Percentiles rank a stretch among this genome's conserved stretches.
phyloP scores from a whole-genome alignment of 306 rosid species.

The Cyamopsis tetragonoloba region DNA sequence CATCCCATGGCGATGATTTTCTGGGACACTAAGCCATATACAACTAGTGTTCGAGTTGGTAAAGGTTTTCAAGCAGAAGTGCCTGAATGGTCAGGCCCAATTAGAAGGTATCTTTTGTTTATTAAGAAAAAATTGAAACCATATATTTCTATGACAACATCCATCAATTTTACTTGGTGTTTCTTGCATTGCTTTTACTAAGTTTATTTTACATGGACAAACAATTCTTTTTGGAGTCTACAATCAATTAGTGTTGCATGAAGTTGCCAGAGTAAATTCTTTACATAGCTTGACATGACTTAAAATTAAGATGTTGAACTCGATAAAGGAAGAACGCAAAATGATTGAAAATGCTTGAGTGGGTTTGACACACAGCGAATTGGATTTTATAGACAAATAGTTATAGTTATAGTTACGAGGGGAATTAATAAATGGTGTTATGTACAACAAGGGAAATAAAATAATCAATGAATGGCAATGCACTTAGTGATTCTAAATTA shows the following conservation, averaged over 20 bases:
- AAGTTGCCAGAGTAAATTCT: slow-evolving; percentile 10
- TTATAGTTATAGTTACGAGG: too few relatives aligned
- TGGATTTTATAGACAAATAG: too few relatives aligned
- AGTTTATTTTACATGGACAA: neutral
- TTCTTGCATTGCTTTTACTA: neutral
- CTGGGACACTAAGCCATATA: slow-evolving; percentile 50
- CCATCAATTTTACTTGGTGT: slow-evolving; percentile 2
- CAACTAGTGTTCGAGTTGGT: slow-evolving; percentile 70
- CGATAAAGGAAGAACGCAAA: too few relatives aligned
- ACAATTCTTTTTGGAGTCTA: neutral
- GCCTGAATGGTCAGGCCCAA: slow-evolving; percentile 73
- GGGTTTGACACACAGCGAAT: too few relatives aligned
- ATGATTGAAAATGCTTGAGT: too few relatives aligned
- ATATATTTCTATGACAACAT: neutral
- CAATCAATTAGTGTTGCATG: neutral
- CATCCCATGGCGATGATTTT: slow-evolving; percentile 58
- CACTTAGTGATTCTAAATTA: too few relatives aligned
- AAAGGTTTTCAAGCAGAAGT: slow-evolving; percentile 95
- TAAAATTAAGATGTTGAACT: too few relatives aligned
- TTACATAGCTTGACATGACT: too few relatives aligned
- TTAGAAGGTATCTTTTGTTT: slow-evolving; percentile 46
- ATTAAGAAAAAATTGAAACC: slow-evolving; percentile 15
- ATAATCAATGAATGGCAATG: too few relatives aligned
- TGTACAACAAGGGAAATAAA: too few relatives aligned
- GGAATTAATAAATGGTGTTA: too few relatives aligned